Percentiles rank a stretch among this genome's conserved stretches.
Conservation (phyloP, 139 green algal genomes). For the Chlorella sp. region DNA sequence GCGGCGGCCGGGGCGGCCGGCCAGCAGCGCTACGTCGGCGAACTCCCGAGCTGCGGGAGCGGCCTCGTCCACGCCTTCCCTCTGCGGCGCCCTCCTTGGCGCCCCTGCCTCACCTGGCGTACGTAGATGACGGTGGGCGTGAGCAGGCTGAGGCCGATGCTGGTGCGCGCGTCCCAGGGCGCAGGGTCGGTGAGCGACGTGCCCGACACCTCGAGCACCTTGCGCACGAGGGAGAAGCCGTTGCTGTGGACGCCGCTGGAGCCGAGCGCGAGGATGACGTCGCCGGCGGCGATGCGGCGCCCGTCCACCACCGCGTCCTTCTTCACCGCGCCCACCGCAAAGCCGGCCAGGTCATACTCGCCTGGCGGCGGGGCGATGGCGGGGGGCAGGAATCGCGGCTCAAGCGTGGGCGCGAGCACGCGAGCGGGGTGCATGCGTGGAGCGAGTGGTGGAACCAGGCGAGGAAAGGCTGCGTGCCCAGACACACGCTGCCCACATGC, state of each 20-base stretch:
- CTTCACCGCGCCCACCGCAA: conserved; percentile 96
- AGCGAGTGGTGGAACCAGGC: too few relatives aligned
- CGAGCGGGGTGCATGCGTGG: too few relatives aligned
- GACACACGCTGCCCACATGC: too few relatives aligned
- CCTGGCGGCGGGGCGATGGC: too few relatives aligned
- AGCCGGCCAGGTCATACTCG: conserved; percentile 98
- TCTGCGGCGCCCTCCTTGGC: too few relatives aligned
- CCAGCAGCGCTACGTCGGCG: too few relatives aligned
- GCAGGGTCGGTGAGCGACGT: conserved; percentile 58
- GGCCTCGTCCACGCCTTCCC: too few relatives aligned
- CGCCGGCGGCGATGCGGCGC: conserved; percentile 73
- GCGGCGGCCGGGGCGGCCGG: too few relatives aligned
- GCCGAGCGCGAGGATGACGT: conserved; percentile 84
- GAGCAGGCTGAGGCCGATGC: conserved; percentile 65
- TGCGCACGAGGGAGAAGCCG: conserved; percentile 95
- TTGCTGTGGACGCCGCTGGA: conserved; percentile 95
- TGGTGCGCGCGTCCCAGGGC: conserved; percentile 58
- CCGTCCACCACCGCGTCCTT: conserved; percentile 93
- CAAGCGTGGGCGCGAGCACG: too few relatives aligned
- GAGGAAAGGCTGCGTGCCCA: too few relatives aligned
- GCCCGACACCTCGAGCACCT: conserved; percentile 66
- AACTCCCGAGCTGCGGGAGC: too few relatives aligned
- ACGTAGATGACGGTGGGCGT: conserved; percentile 75
- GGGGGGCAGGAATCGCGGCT: too few relatives aligned
- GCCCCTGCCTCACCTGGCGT: conserved; percentile 33